These are phyloP conservation scores for Uronychia setigera DNA, from an alignment of 73 alveolate genomes.

Conservation along the genomic window DNA sequence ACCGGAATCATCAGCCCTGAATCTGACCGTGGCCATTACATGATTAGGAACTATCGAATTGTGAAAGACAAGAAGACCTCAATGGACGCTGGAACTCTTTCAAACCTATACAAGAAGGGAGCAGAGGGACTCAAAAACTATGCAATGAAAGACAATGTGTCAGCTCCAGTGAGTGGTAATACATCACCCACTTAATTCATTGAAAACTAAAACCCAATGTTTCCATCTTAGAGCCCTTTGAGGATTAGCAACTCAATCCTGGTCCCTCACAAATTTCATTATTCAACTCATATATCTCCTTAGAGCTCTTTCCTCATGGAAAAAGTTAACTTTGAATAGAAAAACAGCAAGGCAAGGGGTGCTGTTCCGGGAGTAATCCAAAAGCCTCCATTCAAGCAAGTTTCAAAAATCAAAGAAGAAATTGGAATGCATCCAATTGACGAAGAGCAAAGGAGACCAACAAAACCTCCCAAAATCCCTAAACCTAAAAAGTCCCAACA, in stretches of 20 bases:
- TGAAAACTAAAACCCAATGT: no score
- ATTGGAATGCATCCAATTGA: background rate
- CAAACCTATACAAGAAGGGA: background rate
- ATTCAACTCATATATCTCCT: slow-evolving; percentile 48
- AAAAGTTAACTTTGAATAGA: background rate
- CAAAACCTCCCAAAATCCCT: no score
- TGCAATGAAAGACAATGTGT: slow-evolving; percentile 19
- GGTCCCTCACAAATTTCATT: slow-evolving; percentile 31
- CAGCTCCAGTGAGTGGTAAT: slow-evolving; percentile 21
- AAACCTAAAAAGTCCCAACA: no score
- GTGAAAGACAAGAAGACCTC: background rate
- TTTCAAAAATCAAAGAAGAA: background rate
- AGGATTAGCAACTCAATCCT: slow-evolving; percentile 54
- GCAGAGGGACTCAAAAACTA: slow-evolving; percentile 32
- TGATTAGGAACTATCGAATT: background rate
- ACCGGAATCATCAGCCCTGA: background rate
- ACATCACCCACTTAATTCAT: no score
- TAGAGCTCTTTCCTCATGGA: slow-evolving; percentile 23
- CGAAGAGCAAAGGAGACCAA: background rate
- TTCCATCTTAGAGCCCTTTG: no score
- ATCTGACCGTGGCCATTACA: background rate
- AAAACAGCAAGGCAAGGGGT: no score
- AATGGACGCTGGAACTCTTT: background rate
- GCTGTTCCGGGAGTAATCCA: background rate
- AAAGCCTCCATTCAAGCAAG: background rate